Conservation (phyloP, 352 stramenopile species). For the Globisporangium uncinulatum region DNA sequence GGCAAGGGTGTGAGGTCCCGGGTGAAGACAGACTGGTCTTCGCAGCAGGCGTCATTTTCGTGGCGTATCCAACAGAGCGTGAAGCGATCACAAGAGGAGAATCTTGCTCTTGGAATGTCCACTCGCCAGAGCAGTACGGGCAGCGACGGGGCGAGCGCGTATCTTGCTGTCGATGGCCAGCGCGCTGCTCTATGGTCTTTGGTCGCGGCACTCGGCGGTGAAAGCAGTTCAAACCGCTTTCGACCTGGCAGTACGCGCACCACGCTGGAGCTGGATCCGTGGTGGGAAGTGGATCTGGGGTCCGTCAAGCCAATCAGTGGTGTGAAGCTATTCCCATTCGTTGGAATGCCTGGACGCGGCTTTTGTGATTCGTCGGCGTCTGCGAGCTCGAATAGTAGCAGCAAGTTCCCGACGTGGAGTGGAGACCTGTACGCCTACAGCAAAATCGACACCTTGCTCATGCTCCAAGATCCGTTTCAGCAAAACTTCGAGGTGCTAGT, state of each 20-base stretch:
- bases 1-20: constrained; percentile 36
- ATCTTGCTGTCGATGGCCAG: constrained; percentile 48
- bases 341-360: constrained; percentile 27
- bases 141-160: constrained; percentile 26
- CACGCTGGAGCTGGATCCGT: constrained; percentile 30
- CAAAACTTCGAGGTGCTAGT: constrained; percentile 52
- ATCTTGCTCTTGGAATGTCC: constrained; percentile 48
- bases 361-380: constrained; percentile 18
- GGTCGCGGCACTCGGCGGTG: constrained; percentile 9
- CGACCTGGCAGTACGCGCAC: constrained; percentile 48
- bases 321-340: constrained; percentile 46
- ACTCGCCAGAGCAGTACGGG: constrained; percentile 60
- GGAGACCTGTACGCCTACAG: constrained; percentile 38
- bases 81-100: constrained; percentile 49
- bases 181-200: constrained; percentile 32
- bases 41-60: constrained; percentile 25
- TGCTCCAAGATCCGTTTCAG: constrained; percentile 39
- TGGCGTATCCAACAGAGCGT: constrained; percentile 53
- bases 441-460: constrained; percentile 28
- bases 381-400: not conserved
- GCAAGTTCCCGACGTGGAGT: constrained; percentile 21
- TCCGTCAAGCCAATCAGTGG: constrained; percentile 30
- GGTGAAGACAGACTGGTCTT: constrained; percentile 41
- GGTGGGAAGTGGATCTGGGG: constrained; percentile 73
- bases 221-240: not conserved